phyloP scores from a whole-genome alignment of 2,329 filamentous ascomycete species.

The Clarireedia hainanense region DNA sequence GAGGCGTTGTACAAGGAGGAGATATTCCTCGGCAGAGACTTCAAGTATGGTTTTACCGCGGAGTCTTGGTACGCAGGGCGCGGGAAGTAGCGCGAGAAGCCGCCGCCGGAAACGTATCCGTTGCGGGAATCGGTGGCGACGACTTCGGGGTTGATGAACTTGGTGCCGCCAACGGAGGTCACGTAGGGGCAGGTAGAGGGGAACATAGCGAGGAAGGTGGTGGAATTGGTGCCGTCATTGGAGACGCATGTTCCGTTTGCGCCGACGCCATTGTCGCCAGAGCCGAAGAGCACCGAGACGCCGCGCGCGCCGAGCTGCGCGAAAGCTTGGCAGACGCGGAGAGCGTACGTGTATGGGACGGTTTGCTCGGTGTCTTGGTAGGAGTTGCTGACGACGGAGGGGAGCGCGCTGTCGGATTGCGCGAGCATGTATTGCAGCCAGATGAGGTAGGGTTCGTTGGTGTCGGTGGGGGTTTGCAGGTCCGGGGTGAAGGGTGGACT shows the following conservation, averaged over 20 bases:
- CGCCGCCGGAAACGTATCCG: slow-evolving; percentile 35
- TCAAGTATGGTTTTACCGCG: slow-evolving; percentile 35
- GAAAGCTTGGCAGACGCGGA: slow-evolving; percentile 44
- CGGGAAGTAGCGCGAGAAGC: slow-evolving; percentile 43
- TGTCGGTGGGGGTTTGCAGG: slow-evolving; percentile 16
- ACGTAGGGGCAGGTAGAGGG: slow-evolving; percentile 60
- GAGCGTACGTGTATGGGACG: slow-evolving; percentile 44
- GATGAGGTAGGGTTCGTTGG: slow-evolving; percentile 49
- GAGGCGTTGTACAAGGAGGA: slow-evolving; percentile 34
- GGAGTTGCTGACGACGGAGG: slow-evolving; percentile 48
- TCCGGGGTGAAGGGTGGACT: slow-evolving; percentile 44
- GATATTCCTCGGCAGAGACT: slow-evolving; percentile 36
- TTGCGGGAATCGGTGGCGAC: slow-evolving; percentile 31
- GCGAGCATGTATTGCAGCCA: slow-evolving; percentile 44
- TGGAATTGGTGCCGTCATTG: slow-evolving; percentile 48
- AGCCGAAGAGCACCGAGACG: slow-evolving; percentile 42
- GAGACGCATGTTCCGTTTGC: slow-evolving; percentile 31
- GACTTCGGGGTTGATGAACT: slow-evolving; percentile 29
- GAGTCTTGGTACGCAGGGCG: slow-evolving; percentile 39
- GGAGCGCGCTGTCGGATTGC: slow-evolving; percentile 34
- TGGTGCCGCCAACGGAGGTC: slow-evolving; percentile 50
- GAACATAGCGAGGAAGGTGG: slow-evolving; percentile 52
- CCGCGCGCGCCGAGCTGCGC: slow-evolving; percentile 46
- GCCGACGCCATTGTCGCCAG: slow-evolving; percentile 43
- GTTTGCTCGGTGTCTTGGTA: slow-evolving; percentile 51